These are phyloP conservation scores for Hyaloperonospora brassicae DNA, from an alignment of 352 stramenopile species.

Conservation along the genomic window DNA sequence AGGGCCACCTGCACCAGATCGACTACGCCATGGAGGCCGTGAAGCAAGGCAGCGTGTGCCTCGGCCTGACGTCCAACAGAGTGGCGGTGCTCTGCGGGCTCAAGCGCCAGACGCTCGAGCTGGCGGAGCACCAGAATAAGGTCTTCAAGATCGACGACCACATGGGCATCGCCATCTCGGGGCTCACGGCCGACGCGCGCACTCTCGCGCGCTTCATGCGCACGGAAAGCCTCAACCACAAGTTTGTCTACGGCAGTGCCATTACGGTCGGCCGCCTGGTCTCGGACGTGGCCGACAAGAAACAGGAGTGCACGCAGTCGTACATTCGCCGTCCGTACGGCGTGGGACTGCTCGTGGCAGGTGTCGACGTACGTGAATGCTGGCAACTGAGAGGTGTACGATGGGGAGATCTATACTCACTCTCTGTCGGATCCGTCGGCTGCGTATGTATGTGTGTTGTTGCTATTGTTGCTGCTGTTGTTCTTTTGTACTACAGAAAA, in stretches of 20 bases:
- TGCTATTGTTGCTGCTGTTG: conserved; percentile 13
- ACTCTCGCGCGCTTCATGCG: conserved; percentile 93
- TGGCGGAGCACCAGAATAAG: conserved; percentile 97
- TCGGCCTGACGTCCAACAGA: conserved; percentile 91
- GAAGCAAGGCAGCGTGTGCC: conserved; percentile 93
- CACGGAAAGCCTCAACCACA: conserved; percentile 98
- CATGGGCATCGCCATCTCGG: conserved; percentile 96
- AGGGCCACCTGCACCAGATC: conserved; percentile 98
- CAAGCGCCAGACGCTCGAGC: conserved; percentile 77
- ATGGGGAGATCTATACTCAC: not conserved
- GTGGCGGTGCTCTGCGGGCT: conserved; percentile 90
- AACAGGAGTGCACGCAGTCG: conserved; percentile 98
- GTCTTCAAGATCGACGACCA: conserved; percentile 98
- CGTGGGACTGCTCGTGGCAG: conserved; percentile 94
- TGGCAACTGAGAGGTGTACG: not conserved
- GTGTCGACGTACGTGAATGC: conserved; percentile 60
- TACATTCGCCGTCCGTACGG: conserved; percentile 98
- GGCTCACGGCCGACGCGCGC: conserved; percentile 95
- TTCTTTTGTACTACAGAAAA: no score
- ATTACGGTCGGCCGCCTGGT: conserved; percentile 93
- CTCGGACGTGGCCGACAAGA: conserved; percentile 96
- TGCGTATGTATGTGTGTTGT: no score
- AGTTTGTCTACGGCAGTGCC: conserved; percentile 96
- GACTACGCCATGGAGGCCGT: conserved; percentile 95
- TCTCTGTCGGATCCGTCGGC: no score